Percentiles rank a stretch among this genome's conserved stretches.
These are phyloP conservation scores for Epithemia pelagica DNA, from an alignment of 108 stramenopile genomes.

Conservation along the genomic window DNA sequence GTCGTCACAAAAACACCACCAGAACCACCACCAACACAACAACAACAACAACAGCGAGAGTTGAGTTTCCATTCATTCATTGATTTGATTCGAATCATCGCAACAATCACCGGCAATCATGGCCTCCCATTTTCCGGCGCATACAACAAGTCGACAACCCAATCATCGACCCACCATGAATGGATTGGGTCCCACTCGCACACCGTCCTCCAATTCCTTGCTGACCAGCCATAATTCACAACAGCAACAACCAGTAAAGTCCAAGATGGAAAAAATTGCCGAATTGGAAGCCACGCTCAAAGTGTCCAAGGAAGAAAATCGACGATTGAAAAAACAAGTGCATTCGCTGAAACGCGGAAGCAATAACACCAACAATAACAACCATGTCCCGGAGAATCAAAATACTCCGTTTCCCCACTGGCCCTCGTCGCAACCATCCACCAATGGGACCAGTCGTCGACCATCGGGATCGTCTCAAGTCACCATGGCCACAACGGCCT, in stretches of 20 bases:
- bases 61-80: too few relatives aligned
- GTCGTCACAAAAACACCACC: too few relatives aligned
- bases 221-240: too few relatives aligned
- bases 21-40: too few relatives aligned
- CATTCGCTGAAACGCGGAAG: neutral
- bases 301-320: constrained; percentile 27
- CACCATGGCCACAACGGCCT: neutral
- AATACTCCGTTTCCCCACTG: neutral
- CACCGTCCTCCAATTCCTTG: neutral
- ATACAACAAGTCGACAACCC: too few relatives aligned
- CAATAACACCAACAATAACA: neutral
- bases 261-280: constrained; percentile 29
- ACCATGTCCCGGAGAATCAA: neutral
- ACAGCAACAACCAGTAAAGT: too few relatives aligned
- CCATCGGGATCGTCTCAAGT: neutral
- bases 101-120: too few relatives aligned
- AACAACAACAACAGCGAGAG: too few relatives aligned
- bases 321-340: constrained; percentile 10
- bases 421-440: neutral
- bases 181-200: neutral
- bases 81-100: too few relatives aligned
- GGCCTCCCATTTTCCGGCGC: too few relatives aligned
- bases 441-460: neutral
- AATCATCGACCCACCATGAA: neutral
- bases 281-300: constrained; percentile 24